Evolutionary conservation across 129 eudicot genomes (phyloP), one percentile per base, ranked within the genome.

Genomic region (Tagetes erecta): DNA sequence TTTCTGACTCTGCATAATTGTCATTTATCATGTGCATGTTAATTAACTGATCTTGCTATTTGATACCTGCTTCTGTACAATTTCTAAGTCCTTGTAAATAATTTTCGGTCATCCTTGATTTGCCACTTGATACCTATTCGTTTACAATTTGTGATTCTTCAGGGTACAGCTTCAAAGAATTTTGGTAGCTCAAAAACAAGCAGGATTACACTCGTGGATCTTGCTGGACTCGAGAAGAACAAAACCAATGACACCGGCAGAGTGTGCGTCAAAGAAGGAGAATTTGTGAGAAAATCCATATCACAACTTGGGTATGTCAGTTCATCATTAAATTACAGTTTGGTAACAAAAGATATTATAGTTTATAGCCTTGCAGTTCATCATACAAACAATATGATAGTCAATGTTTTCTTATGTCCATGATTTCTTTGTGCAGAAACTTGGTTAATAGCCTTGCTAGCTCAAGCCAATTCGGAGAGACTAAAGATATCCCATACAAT

Each of bases 181-280:
- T 87, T 92, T 73, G 91, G 90, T 69, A 94, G 96, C 77, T 90
- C 99, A 47, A 94, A 84, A 75, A 86, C 91, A 33, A 94, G 99
- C 81, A 84, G 93, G 78, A 86, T 94, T 72, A 88, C 89, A 58
- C 84, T 94, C 0, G 86, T 94, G 71, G 99, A 94, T 78, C 91
- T 94, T 78, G 99, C 99, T 78, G 99, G 93, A 55, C 83, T 84
- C 33, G 97, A 88, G 53, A 85, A 75, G 78, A 82, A 69, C 80
- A 84, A 74, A 57, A 69, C 64, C 76, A 91, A 71, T 13, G 97
- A 88, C 76, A 78, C 92, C 53, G 83, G 91, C 34, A 88, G 76
- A 78, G 89, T 84, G 73, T 62, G 73, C 73, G 83, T 71, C 35
- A 88, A 76, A 73, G 96, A 94, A 85, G 96, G 91, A 52, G 92